Evolutionary conservation across 2,329 filamentous ascomycete species (phyloP), one percentile per base, ranked within the genome.

Genomic region (Monilinia fructigena): DNA sequence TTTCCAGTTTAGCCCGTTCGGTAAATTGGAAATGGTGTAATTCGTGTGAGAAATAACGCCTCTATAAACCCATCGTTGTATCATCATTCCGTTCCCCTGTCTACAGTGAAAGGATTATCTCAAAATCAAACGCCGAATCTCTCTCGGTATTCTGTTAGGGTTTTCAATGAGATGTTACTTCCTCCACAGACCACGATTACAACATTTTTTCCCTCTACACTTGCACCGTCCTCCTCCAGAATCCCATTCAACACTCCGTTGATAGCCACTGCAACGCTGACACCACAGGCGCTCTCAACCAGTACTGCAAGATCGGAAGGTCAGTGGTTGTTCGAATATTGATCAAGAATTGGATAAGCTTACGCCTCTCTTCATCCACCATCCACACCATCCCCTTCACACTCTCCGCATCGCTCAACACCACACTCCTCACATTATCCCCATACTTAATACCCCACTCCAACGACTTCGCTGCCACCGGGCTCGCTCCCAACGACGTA

Each of bases 161-260:
- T 83, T 47, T 85, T 82, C 67, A 89, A 76, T 2, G 84, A 86
- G 47, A 91, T 84, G 75, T 87, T 87, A 28, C 84, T 88, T 5
- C 90, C 91, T 55, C 94, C 94, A 74, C 94, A 98, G 8, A 97
- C 87, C 31, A 96, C 82, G 63, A 97, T 81, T 1, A 97, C 92
- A 7, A 97, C 85, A 70, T 91, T 91, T 75, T 87, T 92, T 67
- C 82, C 86, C 4, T 86, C 76, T 1, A 89, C 91, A 16, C 96
- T 90, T 8, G 94, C 92, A 0, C 93, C 93, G 76, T 92, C 88
- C 45, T 89, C 81, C 80, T 97, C 94, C 2, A 97, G 20, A 28
- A 38, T n/a, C 26, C 45, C 38, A 10, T 20, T 35, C 73, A 96
- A 75, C 52, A 84, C 77, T 0, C 84, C 86, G 52, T 85, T 85